A percentile compares a stretch with the other conserved stretches of the same genome.
These are phyloP conservation scores for Perkinsus olseni DNA, from an alignment of 169 alveolate species.

Conservation along the genomic window DNA sequence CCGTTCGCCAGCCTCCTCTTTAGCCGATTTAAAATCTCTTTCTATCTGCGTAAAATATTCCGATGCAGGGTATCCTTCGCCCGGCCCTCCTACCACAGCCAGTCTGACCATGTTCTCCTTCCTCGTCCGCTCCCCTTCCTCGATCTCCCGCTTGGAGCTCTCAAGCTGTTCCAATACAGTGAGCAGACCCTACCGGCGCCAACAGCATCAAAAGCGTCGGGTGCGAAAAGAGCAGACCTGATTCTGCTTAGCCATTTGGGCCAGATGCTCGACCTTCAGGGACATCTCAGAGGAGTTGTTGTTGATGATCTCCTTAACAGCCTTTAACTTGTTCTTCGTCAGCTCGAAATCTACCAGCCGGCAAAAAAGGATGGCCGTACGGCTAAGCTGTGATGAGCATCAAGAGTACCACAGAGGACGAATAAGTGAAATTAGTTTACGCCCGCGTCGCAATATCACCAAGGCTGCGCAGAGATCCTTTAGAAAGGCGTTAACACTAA, in stretches of 20 bases:
- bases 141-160: not conserved
- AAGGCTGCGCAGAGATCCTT: too few species aligned
- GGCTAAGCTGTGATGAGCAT: too few species aligned
- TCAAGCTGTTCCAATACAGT: not conserved
- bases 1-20: not conserved
- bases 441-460: too few species aligned
- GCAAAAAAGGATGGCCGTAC: too few species aligned
- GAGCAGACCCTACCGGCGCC: not conserved
- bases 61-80: too few species aligned
- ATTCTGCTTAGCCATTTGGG: not conserved
- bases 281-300: not conserved
- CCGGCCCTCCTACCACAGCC: too few species aligned
- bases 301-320: not conserved
- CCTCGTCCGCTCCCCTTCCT: not conserved
- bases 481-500: too few species aligned
- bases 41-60: too few species aligned
- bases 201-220: not conserved
- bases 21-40: not conserved
- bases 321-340: not conserved
- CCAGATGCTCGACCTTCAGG: not conserved
- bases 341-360: not conserved
- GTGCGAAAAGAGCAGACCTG: not conserved
- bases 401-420: too few species aligned
- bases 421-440: too few species aligned
- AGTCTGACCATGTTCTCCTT: not conserved